phyloP scores from a whole-genome alignment of 1,284 basidiomycete species.

The Butyriboletus appendiculatus region DNA sequence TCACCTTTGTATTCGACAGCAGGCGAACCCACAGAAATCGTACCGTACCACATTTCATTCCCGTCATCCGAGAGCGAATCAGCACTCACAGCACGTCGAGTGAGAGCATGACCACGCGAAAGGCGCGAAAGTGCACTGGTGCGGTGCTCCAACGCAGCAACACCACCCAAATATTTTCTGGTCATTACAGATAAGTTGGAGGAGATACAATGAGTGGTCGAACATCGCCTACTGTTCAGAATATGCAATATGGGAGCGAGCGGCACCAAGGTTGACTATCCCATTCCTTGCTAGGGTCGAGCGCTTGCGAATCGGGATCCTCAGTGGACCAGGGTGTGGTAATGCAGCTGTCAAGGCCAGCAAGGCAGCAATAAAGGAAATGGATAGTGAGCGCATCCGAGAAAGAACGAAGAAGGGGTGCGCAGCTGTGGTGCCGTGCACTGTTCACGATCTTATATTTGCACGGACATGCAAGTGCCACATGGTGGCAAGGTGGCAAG shows the following conservation, averaged over 20 bases:
- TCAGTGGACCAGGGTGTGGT: constrained; percentile 12
- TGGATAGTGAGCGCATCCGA: constrained; percentile 17
- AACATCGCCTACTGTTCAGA: constrained; percentile 17
- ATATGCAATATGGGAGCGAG: constrained; percentile 15
- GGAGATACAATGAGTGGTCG: too few relatives aligned
- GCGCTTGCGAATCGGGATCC: constrained; percentile 22
- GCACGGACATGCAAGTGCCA: background rate
- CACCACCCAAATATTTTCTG: constrained; percentile 27
- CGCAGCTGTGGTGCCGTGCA: background rate
- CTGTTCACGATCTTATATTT: constrained; percentile 12
- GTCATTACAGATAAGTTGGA: constrained; percentile 6
- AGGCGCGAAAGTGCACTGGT: background rate
- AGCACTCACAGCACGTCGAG: constrained; percentile 8
- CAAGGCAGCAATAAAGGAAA: constrained; percentile 10
- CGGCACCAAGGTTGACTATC: constrained; percentile 14
- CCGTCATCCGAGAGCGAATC: constrained; percentile 16
- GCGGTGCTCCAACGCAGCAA: constrained; percentile 4
- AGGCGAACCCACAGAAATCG: constrained; percentile 26
- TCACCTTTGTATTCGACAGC: constrained; percentile 19
- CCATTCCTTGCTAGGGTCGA: constrained; percentile 17
- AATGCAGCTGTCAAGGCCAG: constrained; percentile 18
- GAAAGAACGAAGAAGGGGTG: background rate
- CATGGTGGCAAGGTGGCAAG: constrained; percentile 1
- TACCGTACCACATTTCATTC: constrained; percentile 28
- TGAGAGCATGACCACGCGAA: background rate